Conservation (phyloP, 148 eudicot species). For the Drosera capensis region DNA sequence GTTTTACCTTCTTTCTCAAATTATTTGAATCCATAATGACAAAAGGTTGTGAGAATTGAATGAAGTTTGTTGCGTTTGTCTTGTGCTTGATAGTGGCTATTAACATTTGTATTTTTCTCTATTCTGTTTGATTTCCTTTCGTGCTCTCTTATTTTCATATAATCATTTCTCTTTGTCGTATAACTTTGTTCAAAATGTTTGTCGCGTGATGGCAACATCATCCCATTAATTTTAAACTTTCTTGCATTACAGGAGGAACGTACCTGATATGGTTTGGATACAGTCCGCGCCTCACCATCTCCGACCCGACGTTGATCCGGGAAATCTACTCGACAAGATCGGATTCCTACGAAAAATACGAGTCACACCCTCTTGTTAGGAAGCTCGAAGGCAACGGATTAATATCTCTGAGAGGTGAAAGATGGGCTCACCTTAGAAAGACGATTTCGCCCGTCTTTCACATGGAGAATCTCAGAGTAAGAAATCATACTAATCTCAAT, state of each 20-base stretch:
- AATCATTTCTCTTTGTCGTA: too few species aligned
- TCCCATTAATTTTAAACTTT: too few species aligned
- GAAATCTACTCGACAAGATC: slow-evolving; percentile 37
- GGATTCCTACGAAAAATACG: slow-evolving; percentile 48
- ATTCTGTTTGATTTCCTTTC: too few species aligned
- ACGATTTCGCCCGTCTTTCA: slow-evolving; percentile 56
- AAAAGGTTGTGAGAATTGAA: too few species aligned
- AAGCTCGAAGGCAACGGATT: slow-evolving; percentile 74
- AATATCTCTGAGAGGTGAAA: slow-evolving; percentile 48
- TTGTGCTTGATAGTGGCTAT: too few species aligned
- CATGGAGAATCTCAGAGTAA: slow-evolving; percentile 60
- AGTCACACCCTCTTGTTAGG: slow-evolving; percentile 45
- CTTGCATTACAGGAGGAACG: slow-evolving; percentile 26
- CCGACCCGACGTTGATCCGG: slow-evolving; percentile 43
- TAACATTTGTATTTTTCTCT: too few species aligned
- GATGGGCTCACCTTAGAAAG: slow-evolving; percentile 70
- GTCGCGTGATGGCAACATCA: too few species aligned
- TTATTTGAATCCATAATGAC: too few species aligned
- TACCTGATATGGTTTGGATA: slow-evolving; percentile 69
- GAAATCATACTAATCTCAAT: neutral
- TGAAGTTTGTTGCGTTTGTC: too few species aligned
- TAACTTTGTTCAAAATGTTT: too few species aligned
- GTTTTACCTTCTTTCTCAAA: too few species aligned
- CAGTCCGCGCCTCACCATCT: slow-evolving; percentile 41
- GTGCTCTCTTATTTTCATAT: too few species aligned